phyloP scores from a whole-genome alignment of 2,329 filamentous ascomycete genomes.

The Hypoxylon sp. region DNA sequence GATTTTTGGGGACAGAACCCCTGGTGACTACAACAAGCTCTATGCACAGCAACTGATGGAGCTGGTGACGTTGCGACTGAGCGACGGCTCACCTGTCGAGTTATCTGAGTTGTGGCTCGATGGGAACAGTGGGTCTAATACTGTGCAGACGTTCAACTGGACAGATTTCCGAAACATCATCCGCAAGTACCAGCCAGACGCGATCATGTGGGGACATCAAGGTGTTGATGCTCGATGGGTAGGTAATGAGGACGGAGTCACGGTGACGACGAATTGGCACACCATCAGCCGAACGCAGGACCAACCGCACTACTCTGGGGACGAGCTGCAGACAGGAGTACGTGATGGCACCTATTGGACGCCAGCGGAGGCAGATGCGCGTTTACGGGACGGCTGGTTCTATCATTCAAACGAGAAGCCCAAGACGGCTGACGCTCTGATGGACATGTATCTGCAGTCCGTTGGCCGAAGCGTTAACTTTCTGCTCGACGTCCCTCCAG shows the following conservation, averaged over 20 bases:
- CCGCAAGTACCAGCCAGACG: constrained; percentile 48
- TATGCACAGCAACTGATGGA: constrained; percentile 52
- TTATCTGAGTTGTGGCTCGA: constrained; percentile 55
- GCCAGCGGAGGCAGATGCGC: constrained; percentile 51
- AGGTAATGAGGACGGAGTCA: constrained; percentile 53
- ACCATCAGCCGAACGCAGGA: constrained; percentile 53
- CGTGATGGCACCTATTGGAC: constrained; percentile 52
- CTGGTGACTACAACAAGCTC: constrained; percentile 55
- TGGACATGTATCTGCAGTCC: constrained; percentile 51
- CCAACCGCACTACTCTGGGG: constrained; percentile 47
- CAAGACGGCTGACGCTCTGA: constrained; percentile 47
- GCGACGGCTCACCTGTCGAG: constrained; percentile 42
- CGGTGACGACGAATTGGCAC: constrained; percentile 52
- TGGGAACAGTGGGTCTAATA: constrained; percentile 53
- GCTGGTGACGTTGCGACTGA: constrained; percentile 46
- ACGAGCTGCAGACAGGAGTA: constrained; percentile 46
- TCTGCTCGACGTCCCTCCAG: constrained; percentile 50
- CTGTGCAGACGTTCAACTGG: constrained; percentile 54
- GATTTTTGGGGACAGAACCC: constrained; percentile 53
- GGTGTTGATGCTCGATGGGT: constrained; percentile 54
- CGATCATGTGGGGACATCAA: constrained; percentile 54
- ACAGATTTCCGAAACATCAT: constrained; percentile 53
- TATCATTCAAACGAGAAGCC: constrained; percentile 49
- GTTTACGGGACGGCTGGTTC: constrained; percentile 52
- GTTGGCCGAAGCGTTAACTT: constrained; percentile 50